Percentiles rank a stretch among this genome's conserved stretches.
Conservation (phyloP, 202 grass and related monocot species). For the Eragrostis tef region DNA sequence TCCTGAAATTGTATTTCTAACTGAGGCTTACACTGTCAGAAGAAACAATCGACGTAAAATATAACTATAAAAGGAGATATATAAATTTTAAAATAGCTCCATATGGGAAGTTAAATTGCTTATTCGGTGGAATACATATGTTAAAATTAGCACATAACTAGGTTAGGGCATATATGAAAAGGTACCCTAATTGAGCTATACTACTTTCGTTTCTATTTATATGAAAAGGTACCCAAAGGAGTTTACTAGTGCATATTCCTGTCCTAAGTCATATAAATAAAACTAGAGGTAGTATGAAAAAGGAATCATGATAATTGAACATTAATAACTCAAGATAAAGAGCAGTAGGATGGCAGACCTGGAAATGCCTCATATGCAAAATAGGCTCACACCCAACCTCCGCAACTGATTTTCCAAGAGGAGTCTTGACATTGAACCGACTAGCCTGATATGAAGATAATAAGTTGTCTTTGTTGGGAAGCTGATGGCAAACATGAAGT, state of each 20-base stretch:
- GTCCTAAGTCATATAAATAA: too few species aligned
- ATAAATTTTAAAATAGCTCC: too few species aligned
- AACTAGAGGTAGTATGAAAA: not conserved
- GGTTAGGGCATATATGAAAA: too few species aligned
- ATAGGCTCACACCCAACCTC: conserved; percentile 94
- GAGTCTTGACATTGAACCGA: conserved; percentile 76
- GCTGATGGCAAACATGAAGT: conserved; percentile 74
- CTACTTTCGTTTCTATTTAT: too few species aligned
- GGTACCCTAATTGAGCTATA: too few species aligned
- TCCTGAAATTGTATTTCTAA: too few species aligned
- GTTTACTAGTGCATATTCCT: too few species aligned
- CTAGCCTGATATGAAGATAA: conserved; percentile 69
- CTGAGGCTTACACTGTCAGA: not conserved
- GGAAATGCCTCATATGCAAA: conserved; percentile 97
- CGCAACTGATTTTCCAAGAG: conserved; percentile 84
- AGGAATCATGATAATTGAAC: not conserved
- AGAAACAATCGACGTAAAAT: not conserved
- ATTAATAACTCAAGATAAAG: conserved; percentile 18
- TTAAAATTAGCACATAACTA: too few species aligned
- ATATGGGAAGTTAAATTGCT: too few species aligned
- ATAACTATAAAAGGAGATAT: too few species aligned
- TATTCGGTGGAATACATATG: too few species aligned
- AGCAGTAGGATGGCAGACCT: conserved; percentile 59
- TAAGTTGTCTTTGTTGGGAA: conserved; percentile 67
- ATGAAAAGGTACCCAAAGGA: too few species aligned